Conservation (phyloP, 1,284 basidiomycete species). For the Cystobasidiaceae sp. region DNA sequence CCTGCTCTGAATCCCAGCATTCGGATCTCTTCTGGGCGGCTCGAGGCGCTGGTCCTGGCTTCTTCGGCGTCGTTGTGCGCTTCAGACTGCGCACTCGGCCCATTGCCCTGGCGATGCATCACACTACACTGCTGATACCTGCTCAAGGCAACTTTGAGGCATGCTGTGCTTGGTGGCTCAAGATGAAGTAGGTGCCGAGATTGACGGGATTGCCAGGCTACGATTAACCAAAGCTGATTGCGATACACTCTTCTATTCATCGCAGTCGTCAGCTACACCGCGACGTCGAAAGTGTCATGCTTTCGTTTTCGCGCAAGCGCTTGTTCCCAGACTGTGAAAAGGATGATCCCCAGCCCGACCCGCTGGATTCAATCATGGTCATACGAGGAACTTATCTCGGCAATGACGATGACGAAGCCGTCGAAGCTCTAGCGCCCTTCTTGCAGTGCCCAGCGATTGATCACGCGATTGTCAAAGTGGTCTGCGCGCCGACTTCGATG, state of each 20-base stretch:
- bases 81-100: constrained; percentile 39
- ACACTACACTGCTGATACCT: not conserved
- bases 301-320: constrained; percentile 1
- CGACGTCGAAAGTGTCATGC: not conserved
- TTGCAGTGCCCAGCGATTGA: not conserved
- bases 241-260: not conserved
- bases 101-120: not conserved
- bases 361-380: not conserved
- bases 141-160: not conserved
- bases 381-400: not conserved
- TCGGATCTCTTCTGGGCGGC: constrained; percentile 42
- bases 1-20: constrained; percentile 35
- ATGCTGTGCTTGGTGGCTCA: not conserved
- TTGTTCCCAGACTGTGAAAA: not conserved
- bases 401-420: not conserved
- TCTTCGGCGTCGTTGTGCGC: constrained; percentile 44
- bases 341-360: not conserved
- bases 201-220: no score
- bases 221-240: not conserved
- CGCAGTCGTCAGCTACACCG: not conserved
- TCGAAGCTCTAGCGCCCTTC: not conserved
- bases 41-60: constrained; percentile 40
- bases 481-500: not conserved
- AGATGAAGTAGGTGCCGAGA: not conserved
- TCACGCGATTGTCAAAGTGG: not conserved